These are phyloP conservation scores for Aspergillus sp. DNA, from an alignment of 2,329 filamentous ascomycete genomes.

Conservation along the genomic window DNA sequence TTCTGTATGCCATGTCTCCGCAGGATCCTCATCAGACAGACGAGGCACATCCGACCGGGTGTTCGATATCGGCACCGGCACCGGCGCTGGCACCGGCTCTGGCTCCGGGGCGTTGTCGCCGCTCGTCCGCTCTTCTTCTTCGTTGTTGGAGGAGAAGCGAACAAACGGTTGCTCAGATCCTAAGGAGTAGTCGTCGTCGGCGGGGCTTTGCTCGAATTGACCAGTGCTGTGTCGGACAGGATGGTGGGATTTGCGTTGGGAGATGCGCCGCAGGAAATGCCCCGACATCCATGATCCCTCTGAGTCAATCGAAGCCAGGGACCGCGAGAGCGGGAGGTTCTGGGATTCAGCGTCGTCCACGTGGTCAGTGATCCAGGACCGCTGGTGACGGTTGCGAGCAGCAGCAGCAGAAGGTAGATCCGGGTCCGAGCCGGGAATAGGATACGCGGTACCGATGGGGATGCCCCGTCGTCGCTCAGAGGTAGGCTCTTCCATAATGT, in stretches of 20 bases:
- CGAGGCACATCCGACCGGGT: neutral
- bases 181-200: neutral
- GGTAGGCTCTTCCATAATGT: slow-evolving; percentile 41
- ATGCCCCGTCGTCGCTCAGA: slow-evolving; percentile 12
- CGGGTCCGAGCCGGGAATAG: slow-evolving; percentile 17
- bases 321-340: slow-evolving; percentile 58
- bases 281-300: slow-evolving; percentile 95
- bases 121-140: slow-evolving; percentile 31
- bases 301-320: slow-evolving; percentile 86
- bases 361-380: slow-evolving; percentile 33
- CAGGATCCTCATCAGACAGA: slow-evolving; percentile 17
- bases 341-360: slow-evolving; percentile 36
- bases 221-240: slow-evolving; percentile 35
- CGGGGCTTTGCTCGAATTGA: slow-evolving; percentile 21
- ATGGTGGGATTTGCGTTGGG: slow-evolving; percentile 29
- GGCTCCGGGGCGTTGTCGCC: neutral
- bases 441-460: slow-evolving; percentile 15
- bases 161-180: slow-evolving; percentile 47
- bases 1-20: slow-evolving; percentile 44
- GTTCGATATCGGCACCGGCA: too few relatives aligned
- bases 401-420: slow-evolving; percentile 19
- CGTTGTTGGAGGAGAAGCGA: slow-evolving; percentile 42
- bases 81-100: neutral
- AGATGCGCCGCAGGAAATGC: slow-evolving; percentile 48
- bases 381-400: slow-evolving; percentile 19